Percentiles rank a stretch among this genome's conserved stretches.
Evolutionary conservation across 1,139 yeast genomes (phyloP).

Genomic region (Pichia sp.): DNA sequence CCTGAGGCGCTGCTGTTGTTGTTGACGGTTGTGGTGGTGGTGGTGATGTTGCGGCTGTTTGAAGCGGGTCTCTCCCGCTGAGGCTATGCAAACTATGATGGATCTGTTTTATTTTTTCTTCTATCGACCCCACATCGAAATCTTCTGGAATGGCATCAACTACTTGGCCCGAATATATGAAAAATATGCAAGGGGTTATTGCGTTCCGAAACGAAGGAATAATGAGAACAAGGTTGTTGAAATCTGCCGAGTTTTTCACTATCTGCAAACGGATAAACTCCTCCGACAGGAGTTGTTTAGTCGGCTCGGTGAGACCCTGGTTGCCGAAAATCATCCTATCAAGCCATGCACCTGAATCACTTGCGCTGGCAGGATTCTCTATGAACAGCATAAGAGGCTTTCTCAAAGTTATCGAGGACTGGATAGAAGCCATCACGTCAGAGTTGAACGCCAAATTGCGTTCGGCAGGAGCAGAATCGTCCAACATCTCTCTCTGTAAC

Average conservation of each 20-base stretch:
- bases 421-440: conserved; percentile 32
- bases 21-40: background rate
- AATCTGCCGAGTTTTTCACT: conserved; percentile 44
- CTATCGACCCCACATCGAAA: conserved; percentile 30
- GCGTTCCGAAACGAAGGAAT: conserved; percentile 44
- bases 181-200: conserved; percentile 42
- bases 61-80: background rate
- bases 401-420: conserved; percentile 33
- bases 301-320: conserved; percentile 11
- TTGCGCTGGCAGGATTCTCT: conserved; percentile 26
- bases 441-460: conserved; percentile 2
- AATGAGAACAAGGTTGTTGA: conserved; percentile 44
- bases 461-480: background rate
- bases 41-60: background rate
- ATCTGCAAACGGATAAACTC: conserved; percentile 44
- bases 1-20: background rate
- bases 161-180: conserved; percentile 42
- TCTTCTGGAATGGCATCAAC: conserved; percentile 39
- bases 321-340: conserved; percentile 17
- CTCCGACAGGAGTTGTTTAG: conserved; percentile 12
- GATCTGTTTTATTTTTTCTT: conserved; percentile 27
- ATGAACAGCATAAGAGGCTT: conserved; percentile 44
- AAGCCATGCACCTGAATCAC: conserved; percentile 31
- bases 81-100: conserved; percentile 10
- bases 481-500: background rate